These are phyloP conservation scores for Globisporangium barbulae DNA, from an alignment of 352 stramenopile species.

Conservation along the genomic window DNA sequence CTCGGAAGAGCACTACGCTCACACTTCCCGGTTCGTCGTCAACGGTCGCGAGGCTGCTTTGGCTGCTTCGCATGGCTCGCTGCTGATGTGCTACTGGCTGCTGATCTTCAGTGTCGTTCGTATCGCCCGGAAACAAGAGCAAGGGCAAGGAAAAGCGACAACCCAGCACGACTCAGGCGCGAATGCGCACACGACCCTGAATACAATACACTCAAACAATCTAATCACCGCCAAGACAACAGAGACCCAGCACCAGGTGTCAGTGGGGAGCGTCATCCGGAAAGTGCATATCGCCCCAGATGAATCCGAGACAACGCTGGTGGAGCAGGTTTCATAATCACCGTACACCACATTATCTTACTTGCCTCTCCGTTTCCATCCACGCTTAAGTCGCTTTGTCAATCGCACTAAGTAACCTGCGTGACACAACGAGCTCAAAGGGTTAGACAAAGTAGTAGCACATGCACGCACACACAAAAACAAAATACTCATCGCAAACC, in stretches of 20 bases:
- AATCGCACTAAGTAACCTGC: not conserved
- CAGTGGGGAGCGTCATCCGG: not conserved
- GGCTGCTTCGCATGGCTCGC: conserved; percentile 37
- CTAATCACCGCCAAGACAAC: not conserved
- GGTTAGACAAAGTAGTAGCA: not conserved
- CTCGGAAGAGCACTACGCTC: conserved; percentile 24
- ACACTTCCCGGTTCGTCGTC: conserved; percentile 24
- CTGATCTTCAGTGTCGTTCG: conserved; percentile 20
- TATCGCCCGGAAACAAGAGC: conserved; percentile 2
- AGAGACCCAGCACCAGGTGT: not conserved
- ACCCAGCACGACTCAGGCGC: conserved; percentile 9
- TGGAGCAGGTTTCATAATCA: not conserved
- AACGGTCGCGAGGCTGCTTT: conserved; percentile 30
- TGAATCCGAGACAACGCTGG: not conserved
- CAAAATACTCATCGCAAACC: not conserved
- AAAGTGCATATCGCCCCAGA: conserved; percentile 7
- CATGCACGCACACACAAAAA: not conserved
- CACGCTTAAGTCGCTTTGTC: not conserved
- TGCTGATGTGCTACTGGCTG: conserved; percentile 57
- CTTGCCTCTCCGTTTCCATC: not conserved
- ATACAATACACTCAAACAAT: not conserved
- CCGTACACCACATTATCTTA: not conserved
- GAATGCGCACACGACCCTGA: not conserved
- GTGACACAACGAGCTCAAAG: not conserved
- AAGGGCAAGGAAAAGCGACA: not conserved